Percentiles rank a stretch among this genome's conserved stretches.
phyloP scores from a whole-genome alignment of 768 basidiomycete genomes.

The Russula griseocarnosa region DNA sequence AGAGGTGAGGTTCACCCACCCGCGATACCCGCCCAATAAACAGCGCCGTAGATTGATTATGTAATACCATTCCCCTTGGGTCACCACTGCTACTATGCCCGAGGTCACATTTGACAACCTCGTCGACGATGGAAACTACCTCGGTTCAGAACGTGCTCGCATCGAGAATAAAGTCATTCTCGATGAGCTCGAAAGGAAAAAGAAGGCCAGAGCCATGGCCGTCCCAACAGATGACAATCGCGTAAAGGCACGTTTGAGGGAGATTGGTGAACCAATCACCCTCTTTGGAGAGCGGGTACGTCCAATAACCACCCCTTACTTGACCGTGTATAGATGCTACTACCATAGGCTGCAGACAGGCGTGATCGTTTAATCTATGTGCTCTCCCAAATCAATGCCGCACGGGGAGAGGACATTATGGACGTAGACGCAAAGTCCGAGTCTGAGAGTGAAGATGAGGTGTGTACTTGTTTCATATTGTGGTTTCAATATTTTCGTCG shows the following conservation, averaged over 20 bases:
- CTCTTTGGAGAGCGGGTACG: conserved; percentile 95
- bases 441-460: conserved; percentile 75
- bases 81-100: conserved; percentile 52
- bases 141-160: conserved; percentile 69
- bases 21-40: no score
- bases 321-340: conserved; percentile 25
- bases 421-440: conserved; percentile 67
- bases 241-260: conserved; percentile 83
- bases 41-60: background rate
- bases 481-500: background rate
- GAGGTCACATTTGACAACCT: conserved; percentile 75
- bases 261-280: conserved; percentile 95
- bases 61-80: conserved; percentile 23
- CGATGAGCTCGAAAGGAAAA: conserved; percentile 96
- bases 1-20: no score
- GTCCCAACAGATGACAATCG: conserved; percentile 96
- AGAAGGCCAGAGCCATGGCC: conserved; percentile 87
- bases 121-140: conserved; percentile 72
- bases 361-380: conserved; percentile 94
- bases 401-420: conserved; percentile 76
- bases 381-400: conserved; percentile 88
- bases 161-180: conserved; percentile 83
- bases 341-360: conserved; percentile 82
- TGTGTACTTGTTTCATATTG: conserved; percentile 32
- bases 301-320: conserved; percentile 27